Evolutionary conservation across 129 eudicot genomes (phyloP), one percentile per base, ranked within the genome.

Genomic region (Chrysanthemum makinoi): DNA sequence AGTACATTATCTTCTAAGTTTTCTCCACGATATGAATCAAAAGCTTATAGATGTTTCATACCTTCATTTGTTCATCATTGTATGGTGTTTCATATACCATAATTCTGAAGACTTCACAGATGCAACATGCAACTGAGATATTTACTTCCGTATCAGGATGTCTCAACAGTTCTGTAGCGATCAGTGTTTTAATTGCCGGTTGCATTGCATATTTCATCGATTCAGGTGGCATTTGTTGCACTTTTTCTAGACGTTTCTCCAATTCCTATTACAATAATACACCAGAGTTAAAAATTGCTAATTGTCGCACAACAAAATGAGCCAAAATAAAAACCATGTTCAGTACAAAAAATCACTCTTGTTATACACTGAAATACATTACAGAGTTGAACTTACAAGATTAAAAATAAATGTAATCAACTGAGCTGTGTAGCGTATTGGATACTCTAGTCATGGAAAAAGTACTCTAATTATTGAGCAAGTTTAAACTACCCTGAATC

Each of bases 71-170:
- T 33, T 33, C 5, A 33, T 33, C 39, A 33, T 33, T 30, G 5
- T 30, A 30, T 30, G 87, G 39, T 66, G 4, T 30, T 75, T 22
- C 76, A 72, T 22, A 22, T 22, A 22, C 24, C 24, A 22, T 22
- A 22, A 22, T 22, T 22, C 24, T 22, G 24, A 22, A 14, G 19
- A 84, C 60, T 51, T 84, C 83, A 74, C 81, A 68, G 0, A 80
- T 20, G 65, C 88, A 84, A 19, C 69, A 61, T 50, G 80, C 69
- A 51, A 80, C 69, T 22, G 75, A 72, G 65, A 77, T 48, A 53
- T 70, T 80, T 14, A 84, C 80, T 51, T 84, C 76, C 18, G 49
- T 13, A 51, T 84, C 75, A 54, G 63, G 28, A 71, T 80, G 60
- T 55, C 63, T 52, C 19, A 80, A 11, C 22, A 84, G 58, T 46